Evolutionary conservation across 345 rosid species (phyloP), one percentile per base, ranked within the genome.

Genomic region (Eucalyptus erythrocorys): DNA sequence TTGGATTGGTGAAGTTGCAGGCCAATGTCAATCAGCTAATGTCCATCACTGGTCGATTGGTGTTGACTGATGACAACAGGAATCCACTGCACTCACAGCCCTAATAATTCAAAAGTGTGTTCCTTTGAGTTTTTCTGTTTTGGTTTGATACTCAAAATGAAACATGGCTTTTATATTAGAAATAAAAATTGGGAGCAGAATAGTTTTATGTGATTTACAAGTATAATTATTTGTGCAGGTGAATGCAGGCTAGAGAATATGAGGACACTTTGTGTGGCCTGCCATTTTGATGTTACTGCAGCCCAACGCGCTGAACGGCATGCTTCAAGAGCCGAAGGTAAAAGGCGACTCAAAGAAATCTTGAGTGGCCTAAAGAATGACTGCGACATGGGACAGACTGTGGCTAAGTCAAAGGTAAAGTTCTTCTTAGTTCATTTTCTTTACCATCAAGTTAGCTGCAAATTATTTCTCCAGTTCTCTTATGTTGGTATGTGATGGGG

Each of bases 241-340:
- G 99, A 97, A 90, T 96, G 99, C 93, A 93, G 91, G 91, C 93
- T 96, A 89, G 98, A 96, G 92, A 97, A 97, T 91, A 94, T 97
- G 99, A 93, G 98, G 94, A 97, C 98, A 85, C 97, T 96, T 24
- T 96, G 99, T 89, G 98, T 96, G 88, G 96, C 98, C 68, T 97
- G 99, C 89, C 99, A 97, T 91, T 91, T 90, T 59, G 95, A 94
- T 89, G 98, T 96, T 49, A 96, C 99, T 49, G 93, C 94, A 26
- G 96, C 90, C 76, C 99, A 95, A 90, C 91, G 95, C 21, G 93
- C 91, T 87, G 99, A 96, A 90, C 93, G 97, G 26, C 92, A 93
- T 68, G 10, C 86, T 71, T 87, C 92, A 71, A 92, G 95, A 92
- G 93, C 88, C n/a, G 90, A 92, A 90, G 95, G 96, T 42, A 95